phyloP scores from a whole-genome alignment of 441 rosid genomes.

The Pelargonium australe region DNA sequence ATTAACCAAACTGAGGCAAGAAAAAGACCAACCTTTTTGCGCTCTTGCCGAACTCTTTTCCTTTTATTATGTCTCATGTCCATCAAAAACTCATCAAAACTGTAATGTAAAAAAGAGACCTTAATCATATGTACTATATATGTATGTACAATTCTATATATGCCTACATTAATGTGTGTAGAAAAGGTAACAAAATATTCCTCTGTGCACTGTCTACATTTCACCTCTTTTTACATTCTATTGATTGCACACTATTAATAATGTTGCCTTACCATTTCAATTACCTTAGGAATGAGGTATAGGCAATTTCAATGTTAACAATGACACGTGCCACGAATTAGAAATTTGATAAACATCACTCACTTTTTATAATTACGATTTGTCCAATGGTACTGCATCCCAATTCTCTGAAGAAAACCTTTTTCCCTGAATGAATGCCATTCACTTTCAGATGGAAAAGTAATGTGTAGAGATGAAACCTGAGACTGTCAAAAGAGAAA shows the following conservation, averaged over 20 bases:
- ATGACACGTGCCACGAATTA: not conserved
- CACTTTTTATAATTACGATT: slow-evolving; percentile 76
- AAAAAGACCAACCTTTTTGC: slow-evolving; percentile 62
- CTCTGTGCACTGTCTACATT: not conserved
- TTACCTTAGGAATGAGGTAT: not conserved
- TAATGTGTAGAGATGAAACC: slow-evolving; percentile 78
- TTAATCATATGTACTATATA: slow-evolving; percentile 1
- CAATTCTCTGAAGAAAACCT: slow-evolving; percentile 76
- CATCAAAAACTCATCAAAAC: slow-evolving; percentile 95
- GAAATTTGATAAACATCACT: slow-evolving; percentile 20
- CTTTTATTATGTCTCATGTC: slow-evolving; percentile 90
- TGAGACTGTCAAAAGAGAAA: slow-evolving; percentile 41
- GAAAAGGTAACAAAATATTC: not conserved
- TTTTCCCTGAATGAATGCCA: slow-evolving; percentile 59
- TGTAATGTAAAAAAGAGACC: slow-evolving; percentile 26
- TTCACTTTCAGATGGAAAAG: slow-evolving; percentile 73
- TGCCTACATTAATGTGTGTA: not conserved
- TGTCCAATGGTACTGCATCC: slow-evolving; percentile 96
- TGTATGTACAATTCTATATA: not conserved
- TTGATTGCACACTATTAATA: not conserved
- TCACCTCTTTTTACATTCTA: not conserved
- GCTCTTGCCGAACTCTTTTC: slow-evolving; percentile 84
- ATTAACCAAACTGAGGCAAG: not conserved
- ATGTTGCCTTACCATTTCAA: not conserved
- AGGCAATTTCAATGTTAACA: not conserved